These are phyloP conservation scores for Cladosporium oxysporum DNA, from an alignment of 2,329 filamentous ascomycete genomes.

Conservation along the genomic window DNA sequence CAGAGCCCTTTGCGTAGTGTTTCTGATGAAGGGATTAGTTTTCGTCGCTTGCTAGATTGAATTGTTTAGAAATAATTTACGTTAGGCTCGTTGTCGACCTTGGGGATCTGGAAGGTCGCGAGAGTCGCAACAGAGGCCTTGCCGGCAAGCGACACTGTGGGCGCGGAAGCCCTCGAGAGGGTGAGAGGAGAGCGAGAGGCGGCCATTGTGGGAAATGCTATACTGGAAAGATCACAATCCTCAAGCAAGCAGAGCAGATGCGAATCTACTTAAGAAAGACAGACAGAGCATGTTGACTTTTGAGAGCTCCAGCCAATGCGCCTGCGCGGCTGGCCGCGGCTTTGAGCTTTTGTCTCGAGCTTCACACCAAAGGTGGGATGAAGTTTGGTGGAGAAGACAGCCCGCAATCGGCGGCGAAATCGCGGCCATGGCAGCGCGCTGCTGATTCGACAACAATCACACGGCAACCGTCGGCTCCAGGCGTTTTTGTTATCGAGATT, in stretches of 20 bases:
- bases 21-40: constrained; percentile 57
- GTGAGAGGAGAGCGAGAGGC: constrained; percentile 14
- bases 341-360: constrained; percentile 13
- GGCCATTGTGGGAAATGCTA: constrained; percentile 9
- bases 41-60: constrained; percentile 16
- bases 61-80: constrained; percentile 54
- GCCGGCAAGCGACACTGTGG: constrained; percentile 13
- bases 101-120: constrained; percentile 84
- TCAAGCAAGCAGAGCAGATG: constrained; percentile 2
- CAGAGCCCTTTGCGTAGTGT: constrained; percentile 82
- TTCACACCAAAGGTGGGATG: constrained; percentile 5
- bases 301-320: constrained; percentile 18
- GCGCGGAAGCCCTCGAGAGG: constrained; percentile 17
- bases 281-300: constrained; percentile 13
- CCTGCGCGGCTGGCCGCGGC: constrained; percentile 16
- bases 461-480: constrained; percentile 17
- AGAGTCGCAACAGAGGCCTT: constrained; percentile 54
- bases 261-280: background rate
- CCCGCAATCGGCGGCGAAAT: constrained; percentile 9
- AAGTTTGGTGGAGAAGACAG: constrained; percentile 8
- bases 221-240: constrained; percentile 13
- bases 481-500: constrained; percentile 10
- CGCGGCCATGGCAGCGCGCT: background rate
- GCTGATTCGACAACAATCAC: background rate
- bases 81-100: constrained; percentile 91